Base-by-base conservation (phyloP, 768 basidiomycete genomes). In the Trametes cubensis region DNA sequence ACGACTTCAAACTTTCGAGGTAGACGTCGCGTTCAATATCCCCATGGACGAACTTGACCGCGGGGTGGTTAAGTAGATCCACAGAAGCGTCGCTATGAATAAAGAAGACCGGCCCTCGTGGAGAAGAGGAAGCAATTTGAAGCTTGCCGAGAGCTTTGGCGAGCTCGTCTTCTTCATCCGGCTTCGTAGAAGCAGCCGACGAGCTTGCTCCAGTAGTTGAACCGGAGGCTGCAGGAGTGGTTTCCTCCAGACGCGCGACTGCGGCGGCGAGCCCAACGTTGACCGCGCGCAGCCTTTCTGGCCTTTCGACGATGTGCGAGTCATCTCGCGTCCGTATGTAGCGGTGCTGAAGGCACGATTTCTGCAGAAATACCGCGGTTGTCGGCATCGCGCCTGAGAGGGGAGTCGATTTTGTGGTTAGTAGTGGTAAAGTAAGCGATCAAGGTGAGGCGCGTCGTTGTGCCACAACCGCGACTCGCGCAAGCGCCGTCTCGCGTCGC, bases 261-360 rank as follows among this genome's bases (percentile, higher is more conserved):
- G 89, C 92, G 7, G 90, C 89, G 2, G 94, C 82, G 8, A 97
- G 79, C 1, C 95, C 96, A 5, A 91, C 69, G 66, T 87, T 85
- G 52, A 98, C 85, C 0, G 95, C 95, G 51, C 88, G 84, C 26
- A 98, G 77, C 23, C 96, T 85, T 71, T 97, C 92, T 0, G 95
- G 95, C 11, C 93, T 82, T 72, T 98, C 96, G n/a, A 95, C 85
- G 55, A 97, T 87, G 47, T 80, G 78, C 1, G 90, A 92, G 0
- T 79, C 78, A 67, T 93, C 88, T 52, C 83, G 80, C 17, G 87
- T 85, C 17, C 95, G 87, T 56, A 95, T 92, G 69, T 86, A 96
- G 50, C 78, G 81, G 70, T 94, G 92, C 60, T 84, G 77, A 18
- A 86, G 79, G 70, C 92, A 92, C 17, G 84, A 82, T 60, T 89